These are phyloP conservation scores for Ogataea saltuana DNA, from an alignment of 805 yeast species.

Conservation along the genomic window DNA sequence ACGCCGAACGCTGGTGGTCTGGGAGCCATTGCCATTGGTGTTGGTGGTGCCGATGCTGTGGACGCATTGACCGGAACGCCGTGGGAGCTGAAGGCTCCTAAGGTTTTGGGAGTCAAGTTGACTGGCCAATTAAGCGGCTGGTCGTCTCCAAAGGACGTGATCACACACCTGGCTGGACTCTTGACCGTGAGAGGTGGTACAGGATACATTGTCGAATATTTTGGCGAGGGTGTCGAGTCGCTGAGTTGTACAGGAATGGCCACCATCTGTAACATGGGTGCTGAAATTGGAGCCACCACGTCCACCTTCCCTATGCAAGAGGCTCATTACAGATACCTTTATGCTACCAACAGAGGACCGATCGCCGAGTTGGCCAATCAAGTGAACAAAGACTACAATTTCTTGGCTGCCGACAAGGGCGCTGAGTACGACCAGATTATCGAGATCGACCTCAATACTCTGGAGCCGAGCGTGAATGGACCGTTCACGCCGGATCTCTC, in stretches of 20 bases:
- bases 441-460: conserved; percentile 83
- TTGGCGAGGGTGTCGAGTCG: conserved; percentile 90
- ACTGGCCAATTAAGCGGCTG: conserved; percentile 92
- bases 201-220: conserved; percentile 94
- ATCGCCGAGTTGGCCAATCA: conserved; percentile 79
- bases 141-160: conserved; percentile 97
- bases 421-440: conserved; percentile 91
- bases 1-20: conserved; percentile 99
- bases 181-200: conserved; percentile 98
- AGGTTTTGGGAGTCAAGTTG: conserved; percentile 89
- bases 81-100: conserved; percentile 98
- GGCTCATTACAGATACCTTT: conserved; percentile 82
- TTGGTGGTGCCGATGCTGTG: conserved; percentile 99
- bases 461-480: conserved; percentile 96
- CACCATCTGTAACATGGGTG: conserved; percentile 99
- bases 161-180: conserved; percentile 88
- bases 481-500: conserved; percentile 98
- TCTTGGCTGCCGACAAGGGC: conserved; percentile 86
- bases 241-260: conserved; percentile 99
- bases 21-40: conserved; percentile 97
- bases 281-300: conserved; percentile 98
- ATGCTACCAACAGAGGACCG: conserved; percentile 81
- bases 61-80: conserved; percentile 93
- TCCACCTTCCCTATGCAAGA: conserved; percentile 96
- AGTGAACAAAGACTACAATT: conserved; percentile 60